Evolutionary conservation across 2,329 filamentous ascomycete species (phyloP).

Genomic region (Phaeomoniella chlamydospora): DNA sequence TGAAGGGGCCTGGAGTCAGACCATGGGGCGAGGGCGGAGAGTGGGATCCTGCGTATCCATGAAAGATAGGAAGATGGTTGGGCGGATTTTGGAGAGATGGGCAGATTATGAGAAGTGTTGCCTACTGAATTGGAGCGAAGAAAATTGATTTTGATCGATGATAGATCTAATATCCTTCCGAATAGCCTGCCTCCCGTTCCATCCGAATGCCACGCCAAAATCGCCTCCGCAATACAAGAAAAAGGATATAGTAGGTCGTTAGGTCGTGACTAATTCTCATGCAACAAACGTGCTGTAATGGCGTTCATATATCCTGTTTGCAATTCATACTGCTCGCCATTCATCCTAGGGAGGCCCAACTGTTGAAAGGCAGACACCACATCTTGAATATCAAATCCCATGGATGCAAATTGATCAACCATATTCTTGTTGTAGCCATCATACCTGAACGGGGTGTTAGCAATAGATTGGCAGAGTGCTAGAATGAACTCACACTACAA

Average conservation of each 20-base stretch:
- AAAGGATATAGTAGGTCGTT: too few relatives aligned
- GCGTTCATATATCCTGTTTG: constrained; percentile 85
- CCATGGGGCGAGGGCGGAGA: background rate
- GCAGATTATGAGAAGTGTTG: too few relatives aligned
- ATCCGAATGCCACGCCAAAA: too few relatives aligned
- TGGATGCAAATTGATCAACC: constrained; percentile 69
- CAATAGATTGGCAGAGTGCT: constrained; percentile 3
- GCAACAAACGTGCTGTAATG: constrained; percentile 70
- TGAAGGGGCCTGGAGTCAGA: constrained; percentile 14
- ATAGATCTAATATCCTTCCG: too few relatives aligned
- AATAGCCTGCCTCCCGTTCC: too few relatives aligned
- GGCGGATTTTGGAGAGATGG: too few relatives aligned
- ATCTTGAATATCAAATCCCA: constrained; percentile 83
- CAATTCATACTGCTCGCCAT: constrained; percentile 69
- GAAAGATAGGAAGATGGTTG: too few relatives aligned
- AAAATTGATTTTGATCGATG: too few relatives aligned
- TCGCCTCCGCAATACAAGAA: too few relatives aligned
- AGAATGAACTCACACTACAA: constrained; percentile 32
- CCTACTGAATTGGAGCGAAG: too few relatives aligned
- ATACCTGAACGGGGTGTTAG: constrained; percentile 43
- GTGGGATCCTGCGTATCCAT: too few relatives aligned
- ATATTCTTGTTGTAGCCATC: constrained; percentile 75
- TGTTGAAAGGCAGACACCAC: constrained; percentile 74
- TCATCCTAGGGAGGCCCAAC: constrained; percentile 66
- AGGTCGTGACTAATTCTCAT: too few relatives aligned